Evolutionary conservation across 495 filamentous ascomycete genomes (phyloP).

Genomic region (Xylaria longipes): DNA sequence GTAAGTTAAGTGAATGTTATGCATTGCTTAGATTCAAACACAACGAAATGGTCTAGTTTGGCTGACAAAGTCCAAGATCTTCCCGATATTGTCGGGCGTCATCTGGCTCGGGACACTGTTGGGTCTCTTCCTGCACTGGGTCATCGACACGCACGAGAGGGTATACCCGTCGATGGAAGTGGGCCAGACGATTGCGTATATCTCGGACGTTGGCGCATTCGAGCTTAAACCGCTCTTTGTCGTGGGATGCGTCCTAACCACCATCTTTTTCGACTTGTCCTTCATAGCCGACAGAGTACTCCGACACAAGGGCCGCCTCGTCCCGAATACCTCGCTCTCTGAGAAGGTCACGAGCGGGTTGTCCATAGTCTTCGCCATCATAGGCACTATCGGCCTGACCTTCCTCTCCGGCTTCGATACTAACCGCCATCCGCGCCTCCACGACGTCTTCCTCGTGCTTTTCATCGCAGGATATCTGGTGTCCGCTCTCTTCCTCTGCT

Average conservation of each 20-base stretch:
- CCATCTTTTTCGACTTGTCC: constrained; percentile 82
- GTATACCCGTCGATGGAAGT: constrained; percentile 71
- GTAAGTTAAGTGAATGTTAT: constrained; percentile 35
- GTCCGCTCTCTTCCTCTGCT: constrained; percentile 82
- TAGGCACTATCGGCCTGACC: constrained; percentile 81
- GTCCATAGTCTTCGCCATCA: constrained; percentile 74
- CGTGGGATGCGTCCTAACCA: constrained; percentile 75
- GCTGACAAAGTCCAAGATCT: constrained; percentile 61
- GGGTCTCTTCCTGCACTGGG: constrained; percentile 67
- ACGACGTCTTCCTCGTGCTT: constrained; percentile 78
- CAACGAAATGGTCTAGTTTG: neutral
- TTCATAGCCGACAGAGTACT: constrained; percentile 84
- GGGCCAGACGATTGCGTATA: constrained; percentile 77
- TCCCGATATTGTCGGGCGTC: constrained; percentile 78
- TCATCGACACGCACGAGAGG: constrained; percentile 57
- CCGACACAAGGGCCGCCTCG: constrained; percentile 75
- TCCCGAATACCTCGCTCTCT: constrained; percentile 66
- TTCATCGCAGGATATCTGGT: constrained; percentile 88
- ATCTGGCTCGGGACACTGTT: constrained; percentile 77
- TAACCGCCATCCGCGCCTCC: constrained; percentile 63
- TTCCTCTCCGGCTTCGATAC: constrained; percentile 88
- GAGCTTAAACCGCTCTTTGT: constrained; percentile 87
- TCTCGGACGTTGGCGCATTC: constrained; percentile 77
- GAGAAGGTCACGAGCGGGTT: constrained; percentile 75
- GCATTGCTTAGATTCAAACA: neutral